A percentile compares a stretch with the other conserved stretches of the same genome.
phyloP scores from a whole-genome alignment of 2,329 filamentous ascomycete genomes.

The Helicocarpus griseus region DNA sequence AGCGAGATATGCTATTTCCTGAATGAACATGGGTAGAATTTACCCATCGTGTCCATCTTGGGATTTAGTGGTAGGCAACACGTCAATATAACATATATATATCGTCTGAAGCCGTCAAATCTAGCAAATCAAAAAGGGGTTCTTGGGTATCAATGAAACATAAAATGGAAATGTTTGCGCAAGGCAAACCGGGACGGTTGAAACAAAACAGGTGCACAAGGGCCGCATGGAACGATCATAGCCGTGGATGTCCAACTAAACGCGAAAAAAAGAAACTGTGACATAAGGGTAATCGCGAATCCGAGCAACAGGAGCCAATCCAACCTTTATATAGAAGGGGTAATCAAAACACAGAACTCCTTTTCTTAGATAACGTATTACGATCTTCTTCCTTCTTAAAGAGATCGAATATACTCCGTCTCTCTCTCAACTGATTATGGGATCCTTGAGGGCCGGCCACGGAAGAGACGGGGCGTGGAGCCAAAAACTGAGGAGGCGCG shows the following conservation, averaged over 20 bases:
- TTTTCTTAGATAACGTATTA: slow-evolving; percentile 33
- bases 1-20: no score
- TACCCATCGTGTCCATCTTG: no score
- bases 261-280: no score
- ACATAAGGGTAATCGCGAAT: background rate
- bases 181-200: no score
- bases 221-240: no score
- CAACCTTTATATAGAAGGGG: background rate
- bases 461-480: slow-evolving; percentile 6
- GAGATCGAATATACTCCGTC: slow-evolving; percentile 38
- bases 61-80: no score
- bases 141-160: slow-evolving; percentile 1
- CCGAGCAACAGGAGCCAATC: background rate
- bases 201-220: no score
- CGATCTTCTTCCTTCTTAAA: slow-evolving; percentile 25
- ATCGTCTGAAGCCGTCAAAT: no score
- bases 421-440: slow-evolving; percentile 23
- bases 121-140: background rate
- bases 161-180: no score
- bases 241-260: no score
- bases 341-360: slow-evolving; percentile 34
- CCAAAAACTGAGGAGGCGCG: slow-evolving; percentile 15
- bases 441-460: slow-evolving; percentile 12
- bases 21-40: no score
- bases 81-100: no score